Base-by-base conservation (phyloP, 345 rosid genomes). In the Eucalyptus erythrocorys region DNA sequence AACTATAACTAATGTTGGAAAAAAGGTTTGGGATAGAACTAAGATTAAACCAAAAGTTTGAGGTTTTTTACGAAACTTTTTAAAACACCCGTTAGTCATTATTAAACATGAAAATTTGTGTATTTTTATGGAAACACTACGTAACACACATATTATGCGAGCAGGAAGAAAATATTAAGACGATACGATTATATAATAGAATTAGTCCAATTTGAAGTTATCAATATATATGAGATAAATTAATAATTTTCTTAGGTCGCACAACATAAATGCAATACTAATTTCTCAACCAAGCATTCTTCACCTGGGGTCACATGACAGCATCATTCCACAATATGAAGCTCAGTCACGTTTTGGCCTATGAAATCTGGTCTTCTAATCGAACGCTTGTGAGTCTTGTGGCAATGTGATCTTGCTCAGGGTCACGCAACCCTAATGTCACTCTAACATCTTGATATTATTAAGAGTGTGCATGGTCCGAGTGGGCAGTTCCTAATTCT, bases 391-490 rank as follows among this genome's bases (percentile, higher is more conserved):
- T 34, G 45, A 12, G 4, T 37, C 26, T 10, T 3, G 9, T 4
- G 4, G 9, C 34, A 13, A 71, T 5, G 27, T 3, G 26, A 4
- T 37, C 13, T 71, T 8, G 26, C 7, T 1, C 3, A 2, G 0
- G 24, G 4, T 10, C 13, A 11, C 2, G 13, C 27, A 19, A 34
- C 43, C 81, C 22, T 37, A 42, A 68, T 34, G 80, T 68, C 24
- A 3, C 24, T n/a, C n/a, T 15, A 32, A 66, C 21, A 7, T 15
- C 21, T 14, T 10, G 43, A 71, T 24, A 17, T 34, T 37, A n/a
- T n/a, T n/a, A n/a, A n/a, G n/a, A n/a, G n/a, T n/a, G n/a, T n/a
- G n/a, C n/a, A n/a, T n/a, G n/a, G n/a, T n/a, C n/a, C n/a, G n/a
- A n/a, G n/a, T n/a, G n/a, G n/a, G n/a, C n/a, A n/a, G n/a, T n/a